phyloP scores from a whole-genome alignment of 1,284 basidiomycete species.

The Ceratobasidium sp. region DNA sequence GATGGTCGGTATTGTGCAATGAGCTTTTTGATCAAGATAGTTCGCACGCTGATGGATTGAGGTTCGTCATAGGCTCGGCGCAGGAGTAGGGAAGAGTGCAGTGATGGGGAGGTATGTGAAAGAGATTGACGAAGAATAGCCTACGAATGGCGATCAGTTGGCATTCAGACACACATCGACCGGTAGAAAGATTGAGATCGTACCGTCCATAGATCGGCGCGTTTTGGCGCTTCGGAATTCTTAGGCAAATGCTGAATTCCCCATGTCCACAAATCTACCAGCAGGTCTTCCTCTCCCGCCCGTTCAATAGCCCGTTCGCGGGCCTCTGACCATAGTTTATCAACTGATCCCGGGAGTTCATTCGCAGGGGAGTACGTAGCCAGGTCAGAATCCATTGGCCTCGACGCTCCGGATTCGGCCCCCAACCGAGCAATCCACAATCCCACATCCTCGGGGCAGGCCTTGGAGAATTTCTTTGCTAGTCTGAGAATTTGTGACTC shows the following conservation, averaged over 20 bases:
- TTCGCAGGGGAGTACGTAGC: constrained; percentile 55
- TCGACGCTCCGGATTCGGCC: constrained; percentile 57
- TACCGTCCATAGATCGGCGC: constrained; percentile 58
- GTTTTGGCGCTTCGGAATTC: constrained; percentile 51
- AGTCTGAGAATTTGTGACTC: constrained; percentile 59
- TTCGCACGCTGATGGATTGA: constrained; percentile 11
- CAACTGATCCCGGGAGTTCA: constrained; percentile 59
- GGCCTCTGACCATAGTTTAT: constrained; percentile 47
- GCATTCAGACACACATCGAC: constrained; percentile 20
- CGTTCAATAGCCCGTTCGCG: constrained; percentile 37
- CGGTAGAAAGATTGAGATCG: background rate
- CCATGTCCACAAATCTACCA: constrained; percentile 49
- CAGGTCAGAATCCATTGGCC: constrained; percentile 53
- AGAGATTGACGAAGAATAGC: constrained; percentile 66
- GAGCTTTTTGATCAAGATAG: constrained; percentile 6
- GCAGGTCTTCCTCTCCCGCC: constrained; percentile 34
- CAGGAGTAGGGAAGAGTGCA: constrained; percentile 45
- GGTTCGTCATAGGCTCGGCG: constrained; percentile 24
- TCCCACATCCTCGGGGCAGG: constrained; percentile 56
- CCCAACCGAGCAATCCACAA: constrained; percentile 70
- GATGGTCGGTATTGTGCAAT: constrained; percentile 32
- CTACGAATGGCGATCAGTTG: constrained; percentile 55
- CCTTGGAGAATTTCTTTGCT: constrained; percentile 63
- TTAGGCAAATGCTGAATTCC: constrained; percentile 49
- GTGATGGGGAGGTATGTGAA: constrained; percentile 50